Base-by-base conservation (phyloP, 1,284 basidiomycete genomes). In the Sporisorium exsertum region DNA sequence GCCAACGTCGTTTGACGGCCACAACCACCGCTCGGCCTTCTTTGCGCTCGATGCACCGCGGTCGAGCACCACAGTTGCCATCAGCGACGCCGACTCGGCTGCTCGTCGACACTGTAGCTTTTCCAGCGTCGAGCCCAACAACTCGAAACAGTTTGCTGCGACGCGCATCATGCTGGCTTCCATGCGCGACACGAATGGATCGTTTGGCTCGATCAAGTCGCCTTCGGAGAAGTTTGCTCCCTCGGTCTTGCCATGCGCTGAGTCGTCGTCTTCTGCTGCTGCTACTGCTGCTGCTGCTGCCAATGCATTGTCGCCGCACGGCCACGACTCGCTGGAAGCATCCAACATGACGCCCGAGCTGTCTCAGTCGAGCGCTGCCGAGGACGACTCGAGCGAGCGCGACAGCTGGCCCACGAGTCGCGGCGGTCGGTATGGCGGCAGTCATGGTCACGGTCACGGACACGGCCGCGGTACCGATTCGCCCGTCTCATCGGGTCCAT, bases 361-460 rank as follows among this genome's bases (percentile, higher is more conserved):
- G 6, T 71, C 72, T 2, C 46, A 43, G 12, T 63, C 72, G 24
- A 60, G 57, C 16, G 46, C n/a, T 45, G 20, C 46, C 9, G 56
- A 56, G 15, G 71, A 67, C 22, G 78, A 79, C 22, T 35, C 51
- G 6, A 57, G 66, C 42, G 79, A 81, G 63, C 61, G 79, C 24
- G 79, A 81, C 43, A 73, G 66, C 49, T 81, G 79, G 79, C 79
- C 79, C 8, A 73, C 65, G 24, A 77, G 73, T 52, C 61, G 77
- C 26, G 49, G 55, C 18, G 63, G 54, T 24, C 57, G 54, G 13
- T 51, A 47, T 12, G 45, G 18, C 32, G 47, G 15, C 43, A 42
- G 49, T 3, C 46, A 20, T 6, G 46, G 60, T 3, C 46, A 20
- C 10, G 46, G 60, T n/a, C n/a, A n/a, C n/a, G n/a, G n/a, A n/a